Evolutionary conservation across 2,329 filamentous ascomycete species (phyloP).

Genomic region (Trichoderma brevicompactum): DNA sequence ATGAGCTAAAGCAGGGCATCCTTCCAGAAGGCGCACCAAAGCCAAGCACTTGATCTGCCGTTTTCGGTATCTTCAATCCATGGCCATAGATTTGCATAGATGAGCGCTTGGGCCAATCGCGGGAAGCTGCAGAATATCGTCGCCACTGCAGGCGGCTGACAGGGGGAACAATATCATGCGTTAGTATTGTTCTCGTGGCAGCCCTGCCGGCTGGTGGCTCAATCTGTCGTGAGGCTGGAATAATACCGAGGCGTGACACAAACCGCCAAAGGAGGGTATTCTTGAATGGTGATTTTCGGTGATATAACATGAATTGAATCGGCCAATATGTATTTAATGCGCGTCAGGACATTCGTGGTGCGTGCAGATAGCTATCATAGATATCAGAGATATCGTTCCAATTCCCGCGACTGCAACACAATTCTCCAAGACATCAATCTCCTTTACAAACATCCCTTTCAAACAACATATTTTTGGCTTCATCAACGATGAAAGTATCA

Average conservation of each 20-base stretch:
- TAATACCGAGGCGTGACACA: not conserved
- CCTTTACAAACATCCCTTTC: not conserved
- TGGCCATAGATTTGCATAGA: no score
- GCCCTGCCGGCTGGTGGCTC: not conserved
- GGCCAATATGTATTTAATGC: no score
- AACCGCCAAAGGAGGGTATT: not conserved
- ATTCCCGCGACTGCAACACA: not conserved
- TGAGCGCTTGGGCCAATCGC: not conserved
- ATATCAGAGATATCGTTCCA: no score
- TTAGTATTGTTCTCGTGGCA: conserved; percentile 5
- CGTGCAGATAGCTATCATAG: no score
- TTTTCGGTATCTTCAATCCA: not conserved
- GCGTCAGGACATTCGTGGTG: no score
- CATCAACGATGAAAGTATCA: not conserved
- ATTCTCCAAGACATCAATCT: not conserved
- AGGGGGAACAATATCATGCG: not conserved
- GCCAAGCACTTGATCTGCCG: not conserved
- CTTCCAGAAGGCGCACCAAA: not conserved
- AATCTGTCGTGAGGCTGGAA: not conserved
- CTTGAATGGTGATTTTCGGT: not conserved
- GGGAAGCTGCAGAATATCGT: not conserved
- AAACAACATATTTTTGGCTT: not conserved
- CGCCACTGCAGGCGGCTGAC: not conserved
- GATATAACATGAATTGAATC: not conserved
- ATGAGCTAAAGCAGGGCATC: not conserved